phyloP scores from a whole-genome alignment of 345 rosid genomes.

The Gossypium stocksii region DNA sequence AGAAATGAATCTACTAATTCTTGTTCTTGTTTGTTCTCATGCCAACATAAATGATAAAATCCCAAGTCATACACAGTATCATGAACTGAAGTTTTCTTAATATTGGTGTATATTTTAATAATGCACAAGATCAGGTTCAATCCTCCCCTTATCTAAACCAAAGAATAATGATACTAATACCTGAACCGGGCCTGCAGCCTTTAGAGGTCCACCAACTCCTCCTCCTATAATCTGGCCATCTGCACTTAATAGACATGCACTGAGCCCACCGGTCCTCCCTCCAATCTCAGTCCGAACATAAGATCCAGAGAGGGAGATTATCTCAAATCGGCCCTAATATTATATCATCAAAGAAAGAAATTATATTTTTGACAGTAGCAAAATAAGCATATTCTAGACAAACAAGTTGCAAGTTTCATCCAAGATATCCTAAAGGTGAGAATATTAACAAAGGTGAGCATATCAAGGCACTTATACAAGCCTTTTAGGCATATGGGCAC shows the following conservation, averaged over 20 bases:
- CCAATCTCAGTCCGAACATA: constrained; percentile 66
- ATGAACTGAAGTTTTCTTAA: too few species aligned
- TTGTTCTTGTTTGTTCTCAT: too few species aligned
- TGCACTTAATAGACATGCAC: constrained; percentile 61
- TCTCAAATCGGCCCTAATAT: constrained; percentile 81
- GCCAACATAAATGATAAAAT: too few species aligned
- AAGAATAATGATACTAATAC: constrained; percentile 25
- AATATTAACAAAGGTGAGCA: background rate
- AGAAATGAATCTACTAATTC: background rate
- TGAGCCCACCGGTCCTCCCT: constrained; percentile 81
- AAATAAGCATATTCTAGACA: background rate
- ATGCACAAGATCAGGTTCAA: background rate
- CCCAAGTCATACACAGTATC: too few species aligned
- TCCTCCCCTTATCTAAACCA: background rate
- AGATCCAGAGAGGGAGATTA: constrained; percentile 80
- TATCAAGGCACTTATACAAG: background rate
- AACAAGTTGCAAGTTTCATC: background rate
- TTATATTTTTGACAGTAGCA: constrained; percentile 3
- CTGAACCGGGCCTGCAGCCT: constrained; percentile 92
- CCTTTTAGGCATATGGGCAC: background rate
- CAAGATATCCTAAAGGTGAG: background rate
- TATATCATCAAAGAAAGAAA: constrained; percentile 12
- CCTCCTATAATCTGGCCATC: constrained; percentile 88
- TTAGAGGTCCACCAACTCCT: constrained; percentile 77
- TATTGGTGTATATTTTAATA: too few species aligned